Conservation (phyloP, 2,329 filamentous ascomycete genomes). For the Trichophyton rubrum region DNA sequence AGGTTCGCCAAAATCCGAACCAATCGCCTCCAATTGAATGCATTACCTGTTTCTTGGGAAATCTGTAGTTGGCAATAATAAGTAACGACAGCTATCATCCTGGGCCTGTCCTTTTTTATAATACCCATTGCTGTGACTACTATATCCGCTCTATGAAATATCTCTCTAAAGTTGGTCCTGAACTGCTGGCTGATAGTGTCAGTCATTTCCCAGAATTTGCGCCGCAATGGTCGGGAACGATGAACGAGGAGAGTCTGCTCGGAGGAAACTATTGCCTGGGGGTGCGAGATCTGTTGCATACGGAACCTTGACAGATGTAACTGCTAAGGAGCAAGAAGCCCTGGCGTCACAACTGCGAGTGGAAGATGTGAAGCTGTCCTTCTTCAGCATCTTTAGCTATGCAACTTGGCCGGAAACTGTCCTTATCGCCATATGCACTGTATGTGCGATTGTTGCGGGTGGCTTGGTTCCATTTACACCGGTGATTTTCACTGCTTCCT, state of each 20-base stretch:
- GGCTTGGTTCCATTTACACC: background rate
- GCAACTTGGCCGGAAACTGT: background rate
- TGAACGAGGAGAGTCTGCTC: background rate
- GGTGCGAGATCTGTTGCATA: background rate
- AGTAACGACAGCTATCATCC: too few relatives aligned
- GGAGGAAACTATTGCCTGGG: background rate
- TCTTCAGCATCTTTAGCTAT: background rate
- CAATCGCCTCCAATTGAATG: background rate
- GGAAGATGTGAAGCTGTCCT: background rate
- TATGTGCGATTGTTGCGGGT: background rate
- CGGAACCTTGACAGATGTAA: background rate
- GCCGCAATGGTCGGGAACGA: background rate
- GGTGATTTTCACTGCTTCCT: background rate
- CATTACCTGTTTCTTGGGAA: background rate
- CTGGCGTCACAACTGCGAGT: background rate
- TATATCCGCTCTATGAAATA: background rate
- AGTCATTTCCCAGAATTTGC: background rate
- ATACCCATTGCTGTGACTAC: background rate
- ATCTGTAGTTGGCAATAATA: too few relatives aligned
- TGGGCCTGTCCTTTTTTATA: background rate
- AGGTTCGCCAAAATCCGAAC: background rate
- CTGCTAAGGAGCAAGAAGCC: background rate
- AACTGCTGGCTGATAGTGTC: background rate
- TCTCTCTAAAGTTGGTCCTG: background rate
- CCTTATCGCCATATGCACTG: background rate